Percentiles rank a stretch among this genome's conserved stretches.
Conservation (phyloP, 768 basidiomycete species). For the Boletus vermiculosoides region DNA sequence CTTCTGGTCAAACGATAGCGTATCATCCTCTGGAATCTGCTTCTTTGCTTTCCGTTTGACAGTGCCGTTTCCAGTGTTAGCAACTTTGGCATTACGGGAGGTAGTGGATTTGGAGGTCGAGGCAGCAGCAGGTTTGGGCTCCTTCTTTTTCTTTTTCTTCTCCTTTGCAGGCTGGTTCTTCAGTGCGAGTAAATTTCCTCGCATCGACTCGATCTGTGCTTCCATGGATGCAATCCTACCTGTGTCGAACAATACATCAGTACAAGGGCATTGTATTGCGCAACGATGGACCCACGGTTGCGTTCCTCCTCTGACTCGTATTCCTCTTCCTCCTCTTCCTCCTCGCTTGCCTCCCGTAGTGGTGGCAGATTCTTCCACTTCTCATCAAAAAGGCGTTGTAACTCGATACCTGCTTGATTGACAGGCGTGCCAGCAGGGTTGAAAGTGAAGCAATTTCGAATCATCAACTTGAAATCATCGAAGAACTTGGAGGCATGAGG, state of each 20-base stretch:
- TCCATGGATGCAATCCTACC: slow-evolving; percentile 78
- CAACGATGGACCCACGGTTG: slow-evolving; percentile 47
- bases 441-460: slow-evolving; percentile 89
- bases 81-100: slow-evolving; percentile 46
- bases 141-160: slow-evolving; percentile 74
- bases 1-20: slow-evolving; percentile 94
- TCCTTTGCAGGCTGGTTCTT: slow-evolving; percentile 57
- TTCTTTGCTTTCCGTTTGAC: slow-evolving; percentile 70
- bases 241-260: slow-evolving; percentile 32
- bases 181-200: slow-evolving; percentile 61
- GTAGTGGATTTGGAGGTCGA: slow-evolving; percentile 60
- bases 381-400: slow-evolving; percentile 88
- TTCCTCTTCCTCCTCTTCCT: slow-evolving; percentile 63
- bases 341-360: slow-evolving; percentile 51
- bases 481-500: slow-evolving; percentile 76
- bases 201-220: slow-evolving; percentile 76
- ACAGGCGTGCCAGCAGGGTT: slow-evolving; percentile 89
- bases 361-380: slow-evolving; percentile 84
- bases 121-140: slow-evolving; percentile 52
- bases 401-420: slow-evolving; percentile 77
- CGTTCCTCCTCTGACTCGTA: slow-evolving; percentile 68
- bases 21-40: slow-evolving; percentile 70
- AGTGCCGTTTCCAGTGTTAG: slow-evolving; percentile 35
- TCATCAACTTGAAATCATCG: slow-evolving; percentile 92
- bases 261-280: background rate